Evolutionary conservation across 1,139 yeast genomes (phyloP).

Genomic region (Eremothecium cymbalariae): DNA sequence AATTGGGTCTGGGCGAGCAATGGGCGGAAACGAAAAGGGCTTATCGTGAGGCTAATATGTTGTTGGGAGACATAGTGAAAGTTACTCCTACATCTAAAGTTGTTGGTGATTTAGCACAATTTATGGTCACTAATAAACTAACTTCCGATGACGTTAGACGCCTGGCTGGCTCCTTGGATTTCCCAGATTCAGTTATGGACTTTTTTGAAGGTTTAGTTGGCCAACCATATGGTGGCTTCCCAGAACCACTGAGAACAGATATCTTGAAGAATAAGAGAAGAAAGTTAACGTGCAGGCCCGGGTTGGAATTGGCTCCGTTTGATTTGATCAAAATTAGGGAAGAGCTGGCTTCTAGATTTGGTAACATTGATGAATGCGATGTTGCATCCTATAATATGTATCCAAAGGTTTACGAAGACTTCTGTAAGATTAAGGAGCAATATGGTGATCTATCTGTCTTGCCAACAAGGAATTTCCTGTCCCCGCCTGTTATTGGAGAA

Average conservation of each 20-base stretch:
- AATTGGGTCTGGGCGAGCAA: slow-evolving; percentile 91
- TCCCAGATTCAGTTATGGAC: slow-evolving; percentile 97
- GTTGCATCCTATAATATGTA: slow-evolving; percentile 95
- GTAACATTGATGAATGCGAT: slow-evolving; percentile 67
- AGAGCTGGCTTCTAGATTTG: slow-evolving; percentile 60
- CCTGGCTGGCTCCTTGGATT: slow-evolving; percentile 83
- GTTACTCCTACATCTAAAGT: slow-evolving; percentile 99
- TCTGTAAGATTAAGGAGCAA: slow-evolving; percentile 60
- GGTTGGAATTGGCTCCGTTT: slow-evolving; percentile 75
- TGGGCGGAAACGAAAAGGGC: slow-evolving; percentile 95
- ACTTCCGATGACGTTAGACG: slow-evolving; percentile 75
- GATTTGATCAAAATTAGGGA: slow-evolving; percentile 63
- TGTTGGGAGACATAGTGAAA: slow-evolving; percentile 93
- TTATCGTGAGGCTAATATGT: slow-evolving; percentile 78
- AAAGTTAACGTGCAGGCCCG: slow-evolving; percentile 84
- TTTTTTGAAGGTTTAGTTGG: slow-evolving; percentile 99
- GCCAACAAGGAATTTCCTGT: slow-evolving; percentile 85
- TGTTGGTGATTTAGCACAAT: slow-evolving; percentile 97
- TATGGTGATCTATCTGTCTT: slow-evolving; percentile 90
- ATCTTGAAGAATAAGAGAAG: slow-evolving; percentile 83
- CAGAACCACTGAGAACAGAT: slow-evolving; percentile 93
- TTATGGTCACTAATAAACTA: slow-evolving; percentile 93
- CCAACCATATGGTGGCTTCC: slow-evolving; percentile 99
- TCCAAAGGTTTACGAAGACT: slow-evolving; percentile 93
- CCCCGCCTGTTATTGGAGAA: slow-evolving; percentile 80